Evolutionary conservation across 2,329 filamentous ascomycete genomes (phyloP), one percentile per base, ranked within the genome.

Genomic region (Phialocephala subalpina): DNA sequence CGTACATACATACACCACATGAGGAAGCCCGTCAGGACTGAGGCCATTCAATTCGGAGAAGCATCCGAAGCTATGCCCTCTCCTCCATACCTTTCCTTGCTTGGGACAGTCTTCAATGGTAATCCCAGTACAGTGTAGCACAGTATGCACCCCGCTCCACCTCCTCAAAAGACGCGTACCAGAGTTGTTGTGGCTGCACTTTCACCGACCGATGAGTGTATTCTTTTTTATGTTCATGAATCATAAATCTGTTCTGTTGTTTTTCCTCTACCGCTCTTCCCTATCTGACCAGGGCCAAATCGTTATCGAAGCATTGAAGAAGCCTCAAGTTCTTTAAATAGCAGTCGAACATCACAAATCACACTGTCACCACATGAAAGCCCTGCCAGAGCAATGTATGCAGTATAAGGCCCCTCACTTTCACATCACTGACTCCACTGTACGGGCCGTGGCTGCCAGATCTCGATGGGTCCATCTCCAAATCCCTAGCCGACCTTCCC

Each of bases 131-230:
- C 29, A 33, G 29, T 33, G 29, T 9, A 33, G 29, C 9, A 33
- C 29, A 33, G 29, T 33, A 33, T 33, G 29, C 9, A 33, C 11
- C 11, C 45, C 45, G 20, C 45, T 49, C 8, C 45, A 20, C 20
- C 9, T n/a, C 45, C 18, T n/a, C n/a, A 45, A 7, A 3, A 49
- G 45, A 22, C n/a, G n/a, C n/a, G n/a, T 25, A 22, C 45, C n/a
- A 49, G 22, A 49, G 45, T 20, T n/a, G 45, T 49, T 49, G 45
- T 49, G 45, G 45, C 45, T 49, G 45, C 45, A 49, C 22, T 49
- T 3, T 18, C n/a, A 47, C n/a, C 45, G 12, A 47, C n/a, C 45
- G 12, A 49, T 12, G 45, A 22, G 4, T 25, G 3, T 12, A 20
- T 49, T 14, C 20, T 2, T 22, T n/a, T n/a, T 42, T 18, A 1